Percentiles rank a stretch among this genome's conserved stretches.
Evolutionary conservation across 1,284 basidiomycete species (phyloP).

Genomic region (Trichosporon ovoides): DNA sequence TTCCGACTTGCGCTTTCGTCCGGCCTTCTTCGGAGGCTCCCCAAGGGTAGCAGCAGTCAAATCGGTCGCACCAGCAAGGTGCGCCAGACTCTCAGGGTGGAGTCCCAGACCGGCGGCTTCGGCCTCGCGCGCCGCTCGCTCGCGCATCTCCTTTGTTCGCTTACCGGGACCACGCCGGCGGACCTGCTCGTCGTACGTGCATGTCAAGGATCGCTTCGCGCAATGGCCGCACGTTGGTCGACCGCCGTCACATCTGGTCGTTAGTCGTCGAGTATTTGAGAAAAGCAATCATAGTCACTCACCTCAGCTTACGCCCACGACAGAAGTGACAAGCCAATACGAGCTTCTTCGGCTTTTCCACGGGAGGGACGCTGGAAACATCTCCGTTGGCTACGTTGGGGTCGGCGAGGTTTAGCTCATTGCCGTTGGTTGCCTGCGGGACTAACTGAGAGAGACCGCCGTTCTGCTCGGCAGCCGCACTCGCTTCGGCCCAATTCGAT

Average conservation of each 20-base stretch:
- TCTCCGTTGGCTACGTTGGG: conserved; percentile 5
- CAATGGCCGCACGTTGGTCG: conserved; percentile 39
- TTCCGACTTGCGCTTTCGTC: conserved; percentile 21
- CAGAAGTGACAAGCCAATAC: conserved; percentile 50
- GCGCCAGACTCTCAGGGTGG: conserved; percentile 12
- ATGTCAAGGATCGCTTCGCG: conserved; percentile 33
- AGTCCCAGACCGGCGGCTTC: conserved; percentile 28
- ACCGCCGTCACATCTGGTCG: conserved; percentile 33
- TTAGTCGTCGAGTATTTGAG: neutral
- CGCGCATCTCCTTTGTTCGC: conserved; percentile 48
- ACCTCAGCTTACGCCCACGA: conserved; percentile 49
- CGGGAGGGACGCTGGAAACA: neutral
- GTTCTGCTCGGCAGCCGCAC: conserved; percentile 8
- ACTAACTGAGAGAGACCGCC: neutral
- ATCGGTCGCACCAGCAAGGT: conserved; percentile 10
- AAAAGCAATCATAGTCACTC: conserved; percentile 23
- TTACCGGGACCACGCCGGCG: conserved; percentile 51
- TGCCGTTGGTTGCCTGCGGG: conserved; percentile 11
- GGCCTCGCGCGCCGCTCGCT: conserved; percentile 37
- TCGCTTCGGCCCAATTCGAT: conserved; percentile 20
- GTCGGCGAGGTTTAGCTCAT: conserved; percentile 1
- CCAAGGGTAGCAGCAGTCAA: conserved; percentile 1
- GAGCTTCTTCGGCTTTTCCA: conserved; percentile 37
- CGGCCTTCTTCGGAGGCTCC: conserved; percentile 16
- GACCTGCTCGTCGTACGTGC: conserved; percentile 48